phyloP scores from a whole-genome alignment of 208 protist genomes.

The Leishmania tropica region DNA sequence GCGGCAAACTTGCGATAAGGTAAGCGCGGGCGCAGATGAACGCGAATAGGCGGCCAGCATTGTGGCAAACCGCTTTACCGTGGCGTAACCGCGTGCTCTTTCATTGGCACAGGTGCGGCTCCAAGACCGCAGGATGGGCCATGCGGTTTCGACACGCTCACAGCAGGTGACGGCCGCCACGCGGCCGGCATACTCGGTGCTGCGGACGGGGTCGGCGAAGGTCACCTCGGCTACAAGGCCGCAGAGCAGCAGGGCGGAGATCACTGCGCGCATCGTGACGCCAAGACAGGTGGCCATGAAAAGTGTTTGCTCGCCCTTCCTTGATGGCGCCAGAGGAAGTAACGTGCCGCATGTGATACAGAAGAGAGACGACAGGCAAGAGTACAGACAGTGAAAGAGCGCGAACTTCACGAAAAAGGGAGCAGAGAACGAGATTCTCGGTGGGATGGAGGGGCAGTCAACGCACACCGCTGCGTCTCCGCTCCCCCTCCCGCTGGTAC shows the following conservation, averaged over 20 bases:
- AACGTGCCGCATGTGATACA: not conserved
- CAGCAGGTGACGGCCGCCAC: conserved; percentile 34
- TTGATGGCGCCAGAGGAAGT: not conserved
- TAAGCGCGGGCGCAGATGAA: not conserved
- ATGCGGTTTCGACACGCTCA: conserved; percentile 36
- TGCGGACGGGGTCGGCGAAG: not conserved
- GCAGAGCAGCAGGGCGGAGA: not conserved
- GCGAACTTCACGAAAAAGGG: not conserved
- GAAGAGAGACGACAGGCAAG: not conserved
- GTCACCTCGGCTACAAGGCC: not conserved
- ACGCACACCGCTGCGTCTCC: not conserved
- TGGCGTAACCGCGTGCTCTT: not conserved
- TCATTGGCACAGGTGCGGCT: conserved; percentile 22
- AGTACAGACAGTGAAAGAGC: not conserved
- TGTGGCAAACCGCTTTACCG: conserved; percentile 7
- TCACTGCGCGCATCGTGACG: not conserved
- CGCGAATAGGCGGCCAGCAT: conserved; percentile 25
- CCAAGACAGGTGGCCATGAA: not conserved
- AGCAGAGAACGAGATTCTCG: not conserved
- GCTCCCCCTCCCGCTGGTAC: not conserved
- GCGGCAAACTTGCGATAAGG: conserved; percentile 11
- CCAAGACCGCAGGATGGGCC: conserved; percentile 35
- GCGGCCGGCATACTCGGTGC: not conserved
- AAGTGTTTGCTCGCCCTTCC: not conserved
- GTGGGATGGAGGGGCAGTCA: not conserved